A percentile compares a stretch with the other conserved stretches of the same genome.
Conservation (phyloP, 2,329 filamentous ascomycete species). For the Trichophyton schoenleinii region DNA sequence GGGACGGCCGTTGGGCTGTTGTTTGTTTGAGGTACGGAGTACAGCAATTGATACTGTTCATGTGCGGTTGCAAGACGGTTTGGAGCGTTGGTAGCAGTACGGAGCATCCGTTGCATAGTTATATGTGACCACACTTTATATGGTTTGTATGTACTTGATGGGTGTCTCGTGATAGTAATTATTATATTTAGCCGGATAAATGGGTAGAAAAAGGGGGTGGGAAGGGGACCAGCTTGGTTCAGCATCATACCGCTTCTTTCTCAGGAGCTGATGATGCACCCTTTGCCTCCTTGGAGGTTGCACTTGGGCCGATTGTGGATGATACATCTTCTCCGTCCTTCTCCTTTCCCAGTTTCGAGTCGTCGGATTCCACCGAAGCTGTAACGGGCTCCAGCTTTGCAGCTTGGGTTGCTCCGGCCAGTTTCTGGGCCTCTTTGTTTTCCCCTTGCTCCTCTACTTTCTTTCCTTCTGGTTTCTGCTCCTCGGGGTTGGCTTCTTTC, state of each 20-base stretch:
- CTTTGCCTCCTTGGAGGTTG: conserved; percentile 19
- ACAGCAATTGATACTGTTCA: background rate
- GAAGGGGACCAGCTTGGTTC: background rate
- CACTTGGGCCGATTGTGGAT: conserved; percentile 20
- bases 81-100: background rate
- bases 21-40: too few species aligned
- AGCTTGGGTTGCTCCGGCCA: background rate
- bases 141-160: background rate
- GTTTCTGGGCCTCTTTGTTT: background rate
- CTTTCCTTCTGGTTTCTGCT: conserved; percentile 13
- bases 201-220: background rate
- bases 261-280: background rate
- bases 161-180: background rate
- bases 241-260: background rate
- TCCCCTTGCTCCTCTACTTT: conserved; percentile 11
- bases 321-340: conserved; percentile 26
- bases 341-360: conserved; percentile 20
- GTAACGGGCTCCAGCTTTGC: conserved; percentile 8
- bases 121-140: background rate
- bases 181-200: background rate
- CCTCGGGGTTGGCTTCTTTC: background rate
- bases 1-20: background rate
- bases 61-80: background rate
- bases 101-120: background rate
- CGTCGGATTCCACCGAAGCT: conserved; percentile 28